Base-by-base conservation (phyloP, 2,329 filamentous ascomycete species). In the Diaporthe sp. region DNA sequence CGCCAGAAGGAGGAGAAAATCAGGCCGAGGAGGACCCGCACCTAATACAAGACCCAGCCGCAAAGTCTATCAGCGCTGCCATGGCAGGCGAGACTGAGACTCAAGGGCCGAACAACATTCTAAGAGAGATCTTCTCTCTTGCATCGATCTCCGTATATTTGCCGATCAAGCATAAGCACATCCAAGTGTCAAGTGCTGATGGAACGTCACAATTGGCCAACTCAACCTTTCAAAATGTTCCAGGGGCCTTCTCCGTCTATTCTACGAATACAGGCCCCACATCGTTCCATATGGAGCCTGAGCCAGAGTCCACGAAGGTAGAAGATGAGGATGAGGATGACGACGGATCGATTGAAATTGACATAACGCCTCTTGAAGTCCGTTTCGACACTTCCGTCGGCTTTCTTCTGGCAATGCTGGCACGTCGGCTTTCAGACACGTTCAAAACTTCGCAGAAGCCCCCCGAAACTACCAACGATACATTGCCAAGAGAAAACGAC, bases 231-330 rank as follows among this genome's bases (percentile, higher is more conserved):
- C 76, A 71, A 0, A 86, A 91, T 79, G 81, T 92, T 4, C 91
- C 91, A 1, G 92, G 91, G 0, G 88, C 91, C 3, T 93, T 93
- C 80, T 93, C 91, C 0, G 83, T 90, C 2, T 82, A 88, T 74
- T 79, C 81, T 44, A 65, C 61, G 6, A 51, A 75, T 20, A 44
- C 71, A 37, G 72, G 63, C 57, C 44, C 77, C 39, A 37, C 77
- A 60, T 55, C 73, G 39, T 63, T 73, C 70, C 78, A 37, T 31
- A 28, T 63, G 28, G 75, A 77, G 37, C 17, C 57, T 39, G 47
- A 67, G 28, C 55, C 31, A 57, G 76, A 51, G 44, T 57, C 51
- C 77, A 76, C 58, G 22, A 76, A 79, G 42, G 73, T 77, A 67
- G 53, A 65, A 25, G 60, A 44, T 31, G 60, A 75, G 1, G 42